A percentile compares a stretch with the other conserved stretches of the same genome.
Conservation (phyloP, 305 asterid genomes). For the Fraxinus xanthoxyloides region DNA sequence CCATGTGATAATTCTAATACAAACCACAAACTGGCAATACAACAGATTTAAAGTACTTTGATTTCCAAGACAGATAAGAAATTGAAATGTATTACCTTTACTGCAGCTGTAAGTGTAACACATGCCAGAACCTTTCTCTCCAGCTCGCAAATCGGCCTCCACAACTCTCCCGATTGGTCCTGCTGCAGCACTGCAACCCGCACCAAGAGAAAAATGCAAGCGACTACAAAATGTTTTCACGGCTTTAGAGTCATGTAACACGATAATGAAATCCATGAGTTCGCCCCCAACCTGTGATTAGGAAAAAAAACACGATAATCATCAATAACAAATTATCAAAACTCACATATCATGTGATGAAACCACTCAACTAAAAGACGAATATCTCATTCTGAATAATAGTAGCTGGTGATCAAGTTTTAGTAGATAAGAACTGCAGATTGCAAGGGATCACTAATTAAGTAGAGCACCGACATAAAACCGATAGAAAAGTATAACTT, state of each 20-base stretch:
- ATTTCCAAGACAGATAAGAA: neutral
- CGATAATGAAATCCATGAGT: slow-evolving; percentile 93
- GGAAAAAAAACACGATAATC: neutral
- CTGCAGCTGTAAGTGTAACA: slow-evolving; percentile 98
- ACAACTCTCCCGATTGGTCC: slow-evolving; percentile 96
- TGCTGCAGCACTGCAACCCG: slow-evolving; percentile 99
- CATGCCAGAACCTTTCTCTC: slow-evolving; percentile 97
- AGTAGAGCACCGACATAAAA: slow-evolving; percentile 23
- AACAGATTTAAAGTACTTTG: neutral
- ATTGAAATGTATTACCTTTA: slow-evolving; percentile 58
- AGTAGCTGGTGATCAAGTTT: neutral
- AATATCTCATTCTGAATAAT: neutral
- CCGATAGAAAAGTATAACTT: slow-evolving; percentile 24
- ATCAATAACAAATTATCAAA: slow-evolving; percentile 8
- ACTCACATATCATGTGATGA: slow-evolving; percentile 32
- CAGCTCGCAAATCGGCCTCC: slow-evolving; percentile 97
- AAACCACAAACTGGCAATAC: neutral
- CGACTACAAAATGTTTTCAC: slow-evolving; percentile 96
- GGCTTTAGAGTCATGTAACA: slow-evolving; percentile 78
- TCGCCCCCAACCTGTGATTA: slow-evolving; percentile 78
- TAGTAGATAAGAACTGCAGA: neutral
- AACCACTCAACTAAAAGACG: slow-evolving; percentile 1
- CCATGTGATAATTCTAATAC: neutral
- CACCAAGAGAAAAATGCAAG: slow-evolving; percentile 90
- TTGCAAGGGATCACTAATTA: neutral